A percentile compares a stretch with the other conserved stretches of the same genome.
These are phyloP conservation scores for Blastocystis sp. DNA, from an alignment of 352 stramenopile species.

Conservation along the genomic window DNA sequence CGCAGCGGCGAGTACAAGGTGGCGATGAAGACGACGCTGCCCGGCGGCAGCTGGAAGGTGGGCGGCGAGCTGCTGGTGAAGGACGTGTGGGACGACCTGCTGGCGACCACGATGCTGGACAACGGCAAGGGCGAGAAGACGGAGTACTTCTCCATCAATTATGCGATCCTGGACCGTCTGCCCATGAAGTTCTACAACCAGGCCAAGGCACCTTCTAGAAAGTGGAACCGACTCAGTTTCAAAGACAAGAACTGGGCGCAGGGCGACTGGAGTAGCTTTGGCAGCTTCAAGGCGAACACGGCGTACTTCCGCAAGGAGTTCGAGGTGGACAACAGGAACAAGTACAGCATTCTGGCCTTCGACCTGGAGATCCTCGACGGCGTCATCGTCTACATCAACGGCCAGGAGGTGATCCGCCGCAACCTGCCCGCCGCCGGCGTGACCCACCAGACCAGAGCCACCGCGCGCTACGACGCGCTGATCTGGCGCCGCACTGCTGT, in stretches of 20 bases:
- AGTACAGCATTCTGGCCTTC: too few species aligned
- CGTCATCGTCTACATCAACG: too few species aligned
- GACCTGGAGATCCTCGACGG: too few species aligned
- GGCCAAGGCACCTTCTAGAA: background rate
- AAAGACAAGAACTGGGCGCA: slow-evolving; percentile 1
- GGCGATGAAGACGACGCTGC: background rate
- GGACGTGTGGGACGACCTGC: background rate
- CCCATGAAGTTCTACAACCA: slow-evolving; percentile 11
- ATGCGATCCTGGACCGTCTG: background rate
- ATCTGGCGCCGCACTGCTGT: background rate
- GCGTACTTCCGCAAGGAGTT: too few species aligned
- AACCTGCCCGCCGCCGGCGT: background rate
- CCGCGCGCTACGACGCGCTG: background rate
- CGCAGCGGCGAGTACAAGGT: background rate
- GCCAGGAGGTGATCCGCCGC: background rate
- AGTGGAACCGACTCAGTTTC: slow-evolving; percentile 26
- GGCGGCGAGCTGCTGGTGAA: background rate
- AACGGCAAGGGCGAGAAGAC: too few species aligned
- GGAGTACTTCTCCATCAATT: slow-evolving; percentile 2
- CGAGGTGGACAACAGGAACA: too few species aligned
- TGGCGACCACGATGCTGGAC: background rate
- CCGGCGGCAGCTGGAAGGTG: background rate
- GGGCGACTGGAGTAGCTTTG: background rate
- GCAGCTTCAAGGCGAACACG: background rate
- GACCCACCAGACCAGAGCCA: background rate